Base-by-base conservation (phyloP, 1,139 yeast species). In the Lodderomyces metapsilosis region DNA sequence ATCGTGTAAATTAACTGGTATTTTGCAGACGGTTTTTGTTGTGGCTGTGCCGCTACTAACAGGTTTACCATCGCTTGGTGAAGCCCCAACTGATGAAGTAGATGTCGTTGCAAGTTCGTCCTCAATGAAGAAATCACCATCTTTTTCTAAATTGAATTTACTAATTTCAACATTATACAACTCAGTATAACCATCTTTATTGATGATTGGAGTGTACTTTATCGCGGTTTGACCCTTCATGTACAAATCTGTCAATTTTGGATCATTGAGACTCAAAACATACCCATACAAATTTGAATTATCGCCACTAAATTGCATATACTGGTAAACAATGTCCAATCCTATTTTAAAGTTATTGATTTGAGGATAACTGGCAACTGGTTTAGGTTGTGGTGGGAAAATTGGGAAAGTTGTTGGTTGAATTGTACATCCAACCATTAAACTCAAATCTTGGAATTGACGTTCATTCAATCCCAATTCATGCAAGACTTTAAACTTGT, bases 1-100 rank as follows among this genome's bases (percentile, higher is more conserved):
- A 39, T 84, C 92, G 56, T 88, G 95, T 17, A 88, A 71, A 59
- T 89, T 95, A 47, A 78, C 78, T 10, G 98, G 98, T 22, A 82
- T 71, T 48, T 66, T 72, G 28, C 63, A 57, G 21, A 44, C 23
- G 8, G 39, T 27, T 16, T 21, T 38, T 34, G 30, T 10, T 6
- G 44, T 32, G 4, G 43, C n/a, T 7, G 44, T 34, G 3, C 42
- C n/a, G 35, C 31, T 22, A 38, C 34, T 38, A 35, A 47, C 39
- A 12, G 31, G 35, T 21, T 25, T 25, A 15, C 30, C 27, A 16
- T 12, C 36, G 6, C 9, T 22, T 21, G 24, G 36, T 21, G 24
- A 23, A 33, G n/a, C 20, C n/a, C 30, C 30, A 4, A n/a, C 30
- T 3, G 32, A 15, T 15, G 32, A 15, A 34, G 18, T 15, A 17